Evolutionary conservation across 345 rosid genomes (phyloP).

Genomic region (Garcia nutans): DNA sequence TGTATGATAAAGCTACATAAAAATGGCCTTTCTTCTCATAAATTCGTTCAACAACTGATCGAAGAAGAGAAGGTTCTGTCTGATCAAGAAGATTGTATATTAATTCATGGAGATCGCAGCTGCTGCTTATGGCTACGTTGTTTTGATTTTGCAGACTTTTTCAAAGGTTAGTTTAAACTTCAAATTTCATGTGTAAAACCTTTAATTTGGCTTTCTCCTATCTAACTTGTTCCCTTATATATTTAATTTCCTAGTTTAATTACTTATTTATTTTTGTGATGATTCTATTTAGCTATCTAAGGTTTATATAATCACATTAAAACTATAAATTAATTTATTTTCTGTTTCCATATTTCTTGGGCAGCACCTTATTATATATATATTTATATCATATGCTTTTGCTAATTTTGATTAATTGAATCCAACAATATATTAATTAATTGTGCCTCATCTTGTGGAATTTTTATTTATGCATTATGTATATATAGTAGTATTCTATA

Average conservation of each 20-base stretch:
- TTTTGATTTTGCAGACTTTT: background rate
- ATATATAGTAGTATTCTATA: background rate
- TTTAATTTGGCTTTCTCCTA: background rate
- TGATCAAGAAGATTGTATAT: background rate
- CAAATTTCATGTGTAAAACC: background rate
- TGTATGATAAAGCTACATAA: background rate
- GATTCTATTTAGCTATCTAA: background rate
- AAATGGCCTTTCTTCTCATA: background rate
- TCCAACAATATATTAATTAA: background rate
- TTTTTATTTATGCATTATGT: background rate
- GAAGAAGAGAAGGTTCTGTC: background rate
- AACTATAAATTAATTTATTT: background rate
- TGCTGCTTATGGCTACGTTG: background rate
- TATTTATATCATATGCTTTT: slow-evolving; percentile 3
- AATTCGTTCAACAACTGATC: background rate
- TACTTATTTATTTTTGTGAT: background rate
- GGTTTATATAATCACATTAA: slow-evolving; percentile 4
- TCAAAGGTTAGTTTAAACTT: slow-evolving; percentile 9
- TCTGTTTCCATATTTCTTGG: background rate
- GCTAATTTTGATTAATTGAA: background rate
- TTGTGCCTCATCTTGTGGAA: background rate
- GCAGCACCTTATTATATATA: background rate
- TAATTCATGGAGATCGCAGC: slow-evolving; percentile 1
- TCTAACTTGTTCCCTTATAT: background rate
- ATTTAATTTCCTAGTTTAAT: background rate